Conservation (phyloP, 2,329 filamentous ascomycete species). For the Penicillium oxalicum region DNA sequence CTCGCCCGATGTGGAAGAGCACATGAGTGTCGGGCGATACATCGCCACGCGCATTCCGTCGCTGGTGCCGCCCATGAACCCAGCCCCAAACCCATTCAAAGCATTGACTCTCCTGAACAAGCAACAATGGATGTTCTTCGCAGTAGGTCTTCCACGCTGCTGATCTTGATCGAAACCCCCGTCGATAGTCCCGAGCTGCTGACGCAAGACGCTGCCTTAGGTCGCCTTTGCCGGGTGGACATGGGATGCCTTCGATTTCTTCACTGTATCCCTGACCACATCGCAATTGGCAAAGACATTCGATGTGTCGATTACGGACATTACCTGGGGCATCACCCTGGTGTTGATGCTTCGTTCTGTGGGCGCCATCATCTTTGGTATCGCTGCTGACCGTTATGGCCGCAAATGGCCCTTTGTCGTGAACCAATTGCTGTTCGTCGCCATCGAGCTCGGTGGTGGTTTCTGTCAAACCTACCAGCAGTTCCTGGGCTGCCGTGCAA, state of each 20-base stretch:
- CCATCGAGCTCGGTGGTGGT: conserved; percentile 55
- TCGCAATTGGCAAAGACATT: conserved; percentile 50
- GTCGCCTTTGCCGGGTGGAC: conserved; percentile 46
- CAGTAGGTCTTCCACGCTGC: conserved; percentile 22
- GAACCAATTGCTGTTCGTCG: conserved; percentile 57
- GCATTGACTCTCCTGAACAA: conserved; percentile 47
- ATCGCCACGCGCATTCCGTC: conserved; percentile 49
- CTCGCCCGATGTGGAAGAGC: conserved; percentile 19
- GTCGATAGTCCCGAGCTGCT: not conserved
- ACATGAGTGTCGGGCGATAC: conserved; percentile 41
- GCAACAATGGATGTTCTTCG: conserved; percentile 57
- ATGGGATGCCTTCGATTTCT: conserved; percentile 57
- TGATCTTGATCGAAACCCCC: not conserved
- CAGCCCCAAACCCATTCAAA: conserved; percentile 49
- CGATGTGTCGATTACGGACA: conserved; percentile 50
- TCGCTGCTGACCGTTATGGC: conserved; percentile 47
- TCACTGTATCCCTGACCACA: conserved; percentile 55
- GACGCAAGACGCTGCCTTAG: conserved; percentile 14
- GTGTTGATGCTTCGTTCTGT: conserved; percentile 58
- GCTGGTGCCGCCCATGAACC: conserved; percentile 52
- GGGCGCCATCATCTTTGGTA: conserved; percentile 54
- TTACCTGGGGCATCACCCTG: conserved; percentile 55
- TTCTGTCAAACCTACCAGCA: conserved; percentile 54
- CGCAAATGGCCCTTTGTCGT: conserved; percentile 56
- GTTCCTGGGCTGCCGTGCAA: conserved; percentile 54